Evolutionary conservation across 2,329 filamentous ascomycete species (phyloP).

Genomic region (Hymenoscyphus linearis): DNA sequence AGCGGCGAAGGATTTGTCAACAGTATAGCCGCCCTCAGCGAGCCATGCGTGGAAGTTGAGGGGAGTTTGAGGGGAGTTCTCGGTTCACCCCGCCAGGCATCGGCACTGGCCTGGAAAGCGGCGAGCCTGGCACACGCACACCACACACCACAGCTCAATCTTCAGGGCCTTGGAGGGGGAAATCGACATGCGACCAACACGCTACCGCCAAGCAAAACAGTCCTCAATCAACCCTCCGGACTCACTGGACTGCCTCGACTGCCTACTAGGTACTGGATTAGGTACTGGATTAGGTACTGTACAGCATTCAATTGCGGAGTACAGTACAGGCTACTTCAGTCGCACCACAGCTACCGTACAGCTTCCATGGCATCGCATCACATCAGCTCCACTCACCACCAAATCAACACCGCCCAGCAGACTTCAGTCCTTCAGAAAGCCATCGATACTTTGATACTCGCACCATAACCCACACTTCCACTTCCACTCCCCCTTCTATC

Average conservation of each 20-base stretch:
- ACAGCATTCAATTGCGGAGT: background rate
- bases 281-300: no score
- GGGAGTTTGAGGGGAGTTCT: no score
- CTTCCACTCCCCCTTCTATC: background rate
- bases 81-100: background rate
- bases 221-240: background rate
- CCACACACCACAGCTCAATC: no score
- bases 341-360: background rate
- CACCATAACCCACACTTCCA: background rate
- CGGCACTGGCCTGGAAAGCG: background rate
- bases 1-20: background rate
- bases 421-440: no score
- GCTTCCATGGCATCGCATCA: background rate
- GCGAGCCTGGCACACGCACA: no score
- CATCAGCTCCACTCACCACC: background rate
- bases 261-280: no score
- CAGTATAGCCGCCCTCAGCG: conserved; percentile 1
- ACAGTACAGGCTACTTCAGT: background rate
- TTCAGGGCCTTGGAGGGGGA: no score
- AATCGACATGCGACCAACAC: background rate
- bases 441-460: background rate
- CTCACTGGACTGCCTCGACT: no score
- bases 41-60: background rate
- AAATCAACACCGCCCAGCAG: background rate
- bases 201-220: background rate